These are phyloP conservation scores for Polychaeton citri DNA, from an alignment of 2,329 filamentous ascomycete genomes.

Conservation along the genomic window DNA sequence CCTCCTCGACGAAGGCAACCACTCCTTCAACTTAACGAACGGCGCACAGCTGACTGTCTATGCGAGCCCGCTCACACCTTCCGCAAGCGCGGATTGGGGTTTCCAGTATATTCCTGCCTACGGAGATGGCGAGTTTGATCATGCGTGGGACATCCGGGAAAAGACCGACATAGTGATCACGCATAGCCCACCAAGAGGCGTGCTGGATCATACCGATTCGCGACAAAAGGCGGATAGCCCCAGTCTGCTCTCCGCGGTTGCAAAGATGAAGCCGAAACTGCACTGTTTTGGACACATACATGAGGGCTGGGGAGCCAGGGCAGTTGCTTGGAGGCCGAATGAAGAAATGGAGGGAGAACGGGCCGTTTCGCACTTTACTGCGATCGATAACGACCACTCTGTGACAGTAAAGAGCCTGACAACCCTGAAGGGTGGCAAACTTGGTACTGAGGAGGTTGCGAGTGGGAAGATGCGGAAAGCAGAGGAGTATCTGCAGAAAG, in stretches of 20 bases:
- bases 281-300: conserved; percentile 50
- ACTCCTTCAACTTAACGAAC: conserved; percentile 32
- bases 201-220: conserved; percentile 13
- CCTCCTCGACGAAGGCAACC: conserved; percentile 41
- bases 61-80: conserved; percentile 39
- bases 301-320: conserved; percentile 43
- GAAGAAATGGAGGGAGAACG: background rate
- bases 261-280: conserved; percentile 30
- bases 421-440: conserved; percentile 7
- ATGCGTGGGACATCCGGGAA: conserved; percentile 5
- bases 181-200: conserved; percentile 23
- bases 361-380: background rate
- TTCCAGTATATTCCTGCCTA: conserved; percentile 41
- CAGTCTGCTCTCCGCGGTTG: conserved; percentile 34
- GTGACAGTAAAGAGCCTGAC: conserved; percentile 23
- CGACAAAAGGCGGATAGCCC: conserved; percentile 27
- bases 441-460: conserved; percentile 9
- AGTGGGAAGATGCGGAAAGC: conserved; percentile 9
- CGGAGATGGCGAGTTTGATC: conserved; percentile 29
- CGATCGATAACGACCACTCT: conserved; percentile 21
- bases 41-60: conserved; percentile 39
- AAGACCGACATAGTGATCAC: conserved; percentile 27
- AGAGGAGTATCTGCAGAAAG: conserved; percentile 11
- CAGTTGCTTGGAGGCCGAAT: conserved; percentile 39
- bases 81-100: conserved; percentile 39